A percentile compares a stretch with the other conserved stretches of the same genome.
Evolutionary conservation across 2,329 filamentous ascomycete species (phyloP).

Genomic region (Pestalotiopsis sp.): DNA sequence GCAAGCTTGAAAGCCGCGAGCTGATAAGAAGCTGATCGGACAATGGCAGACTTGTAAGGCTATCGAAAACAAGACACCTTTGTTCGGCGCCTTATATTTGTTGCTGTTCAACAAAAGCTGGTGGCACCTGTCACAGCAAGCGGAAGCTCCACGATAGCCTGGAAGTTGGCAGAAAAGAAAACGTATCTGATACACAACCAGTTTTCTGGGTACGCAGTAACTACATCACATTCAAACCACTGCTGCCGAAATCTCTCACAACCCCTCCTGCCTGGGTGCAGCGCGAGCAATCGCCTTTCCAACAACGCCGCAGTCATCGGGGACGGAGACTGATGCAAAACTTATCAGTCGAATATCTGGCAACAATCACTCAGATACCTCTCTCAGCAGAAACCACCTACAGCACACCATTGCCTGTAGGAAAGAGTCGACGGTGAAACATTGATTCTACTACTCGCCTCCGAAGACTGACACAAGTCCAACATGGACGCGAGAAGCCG

Average conservation of each 20-base stretch:
- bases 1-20: not conserved
- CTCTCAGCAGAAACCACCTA: not conserved
- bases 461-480: not conserved
- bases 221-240: too few relatives aligned
- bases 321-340: not conserved
- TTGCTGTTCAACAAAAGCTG: not conserved
- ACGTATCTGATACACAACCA: too few relatives aligned
- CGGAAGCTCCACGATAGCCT: not conserved
- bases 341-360: not conserved
- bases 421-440: not conserved
- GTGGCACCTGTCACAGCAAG: not conserved
- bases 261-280: too few relatives aligned
- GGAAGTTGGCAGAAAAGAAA: too few relatives aligned
- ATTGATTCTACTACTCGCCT: not conserved
- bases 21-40: not conserved
- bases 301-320: too few relatives aligned
- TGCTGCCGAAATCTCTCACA: too few relatives aligned
- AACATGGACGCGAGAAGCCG: not conserved
- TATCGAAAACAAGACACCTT: not conserved
- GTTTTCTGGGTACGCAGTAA: too few relatives aligned
- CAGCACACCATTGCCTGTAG: not conserved
- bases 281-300: too few relatives aligned
- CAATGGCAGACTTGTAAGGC: not conserved
- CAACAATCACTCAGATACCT: too few relatives aligned
- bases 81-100: not conserved